phyloP scores from a whole-genome alignment of 306 rosid genomes.

The Notholithocarpus densiflorus region DNA sequence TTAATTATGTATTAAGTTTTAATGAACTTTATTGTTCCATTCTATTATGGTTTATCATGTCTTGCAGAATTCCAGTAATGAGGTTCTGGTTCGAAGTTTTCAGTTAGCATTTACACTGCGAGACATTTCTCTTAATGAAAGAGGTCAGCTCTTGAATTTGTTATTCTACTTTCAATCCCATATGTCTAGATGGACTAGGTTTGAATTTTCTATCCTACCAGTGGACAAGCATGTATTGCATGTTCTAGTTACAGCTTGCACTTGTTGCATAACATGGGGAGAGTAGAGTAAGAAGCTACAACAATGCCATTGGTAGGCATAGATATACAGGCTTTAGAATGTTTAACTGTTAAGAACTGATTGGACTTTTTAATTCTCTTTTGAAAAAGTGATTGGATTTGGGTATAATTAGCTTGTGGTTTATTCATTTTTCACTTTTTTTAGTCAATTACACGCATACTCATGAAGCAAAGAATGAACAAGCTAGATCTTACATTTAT shows the following conservation, averaged over 20 bases:
- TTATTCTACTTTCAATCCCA: not conserved
- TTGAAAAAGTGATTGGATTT: not conserved
- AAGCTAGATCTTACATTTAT: not conserved
- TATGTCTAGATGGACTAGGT: not conserved
- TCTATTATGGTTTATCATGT: slow-evolving; percentile 9
- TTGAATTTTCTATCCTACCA: not conserved
- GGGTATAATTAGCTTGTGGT: not conserved
- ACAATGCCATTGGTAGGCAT: not conserved
- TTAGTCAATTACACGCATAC: not conserved
- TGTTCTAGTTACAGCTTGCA: not conserved
- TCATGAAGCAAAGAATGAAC: slow-evolving; percentile 10
- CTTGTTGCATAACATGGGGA: not conserved
- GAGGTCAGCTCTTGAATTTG: slow-evolving; percentile 48
- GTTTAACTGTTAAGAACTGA: too few species aligned
- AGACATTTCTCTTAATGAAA: slow-evolving; percentile 60
- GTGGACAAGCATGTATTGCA: slow-evolving; percentile 4
- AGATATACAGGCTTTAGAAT: not conserved
- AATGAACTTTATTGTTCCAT: slow-evolving; percentile 1
- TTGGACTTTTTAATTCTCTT: too few species aligned
- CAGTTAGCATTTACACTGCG: slow-evolving; percentile 88
- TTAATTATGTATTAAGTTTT: slow-evolving; percentile 9
- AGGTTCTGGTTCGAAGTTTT: slow-evolving; percentile 75
- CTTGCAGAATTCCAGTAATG: slow-evolving; percentile 74
- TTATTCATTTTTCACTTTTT: not conserved
- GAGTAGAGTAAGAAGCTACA: not conserved